Evolutionary conservation across 345 rosid genomes (phyloP), one percentile per base, ranked within the genome.

Genomic region (Cardiospermum halicacabum): DNA sequence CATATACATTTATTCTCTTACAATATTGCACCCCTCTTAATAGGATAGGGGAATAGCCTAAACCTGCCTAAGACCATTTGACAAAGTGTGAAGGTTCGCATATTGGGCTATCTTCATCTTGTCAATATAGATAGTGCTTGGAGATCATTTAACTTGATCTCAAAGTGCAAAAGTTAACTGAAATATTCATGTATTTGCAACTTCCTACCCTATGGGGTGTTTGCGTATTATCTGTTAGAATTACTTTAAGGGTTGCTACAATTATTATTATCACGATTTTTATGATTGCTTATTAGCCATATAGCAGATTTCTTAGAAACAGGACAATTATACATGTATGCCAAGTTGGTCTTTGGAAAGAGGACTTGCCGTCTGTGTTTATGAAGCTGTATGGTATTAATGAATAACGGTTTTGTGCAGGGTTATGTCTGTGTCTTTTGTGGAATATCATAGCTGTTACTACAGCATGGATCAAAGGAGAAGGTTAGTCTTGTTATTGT

Each of bases 381-480:
- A 21, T 11, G 36, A 30, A 30, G 40, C 15, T 30, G 39, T 34
- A 13, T 31, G 19, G 7, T 18, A 28, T 39, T 62, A 25, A 58
- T 74, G 18, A 42, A 45, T 68, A 56, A 2, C 31, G 36, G 0
- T 67, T 61, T 65, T 75, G 13, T 75, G 77, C 89, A 95, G 99
- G 99, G n/a, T 61, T 95, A 81, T 59, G 73, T 63, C 47, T 85
- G 8, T 91, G 96, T 77, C 91, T 95, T 62, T 68, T 89, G 37
- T 95, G 98, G 99, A 91, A 91, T 61, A 31, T 95, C 32, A 64
- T 91, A 24, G 89, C 98, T 49, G 84, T 89, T 70, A 82, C 88
- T 13, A 58, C 98, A 42, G 93, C 90, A 57, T 89, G 99, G 96
- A 82, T 91, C 76, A 86, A 82, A 76, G 93, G 93, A 45, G 82